Evolutionary conservation across 371 early-diverging fungal genomes (phyloP).

Genomic region (Rhizomucor miehei): DNA sequence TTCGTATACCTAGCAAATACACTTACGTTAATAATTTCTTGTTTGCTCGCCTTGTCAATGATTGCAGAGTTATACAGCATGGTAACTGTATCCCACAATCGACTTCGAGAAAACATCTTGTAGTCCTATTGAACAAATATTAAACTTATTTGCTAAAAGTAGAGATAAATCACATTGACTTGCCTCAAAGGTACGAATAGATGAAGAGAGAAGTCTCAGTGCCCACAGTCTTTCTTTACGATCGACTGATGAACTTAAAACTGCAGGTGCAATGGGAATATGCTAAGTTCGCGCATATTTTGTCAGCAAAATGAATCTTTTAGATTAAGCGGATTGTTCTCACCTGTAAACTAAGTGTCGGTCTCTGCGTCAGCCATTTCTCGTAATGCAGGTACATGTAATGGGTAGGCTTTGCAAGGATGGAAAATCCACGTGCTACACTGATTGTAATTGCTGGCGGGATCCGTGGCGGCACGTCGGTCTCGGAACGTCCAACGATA

Average conservation of each 20-base stretch:
- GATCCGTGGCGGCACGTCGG: constrained; percentile 46
- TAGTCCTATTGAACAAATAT: constrained; percentile 56
- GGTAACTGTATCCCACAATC: constrained; percentile 64
- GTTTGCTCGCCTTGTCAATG: constrained; percentile 52
- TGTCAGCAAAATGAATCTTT: no score
- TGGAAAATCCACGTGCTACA: constrained; percentile 61
- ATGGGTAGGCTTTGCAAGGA: constrained; percentile 69
- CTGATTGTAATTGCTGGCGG: constrained; percentile 68
- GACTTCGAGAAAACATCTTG: constrained; percentile 63
- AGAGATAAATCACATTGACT: neutral
- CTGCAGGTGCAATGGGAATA: constrained; percentile 74
- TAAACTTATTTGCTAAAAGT: no score
- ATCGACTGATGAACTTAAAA: constrained; percentile 57
- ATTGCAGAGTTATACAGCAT: constrained; percentile 65
- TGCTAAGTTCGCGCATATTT: neutral
- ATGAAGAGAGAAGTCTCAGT: constrained; percentile 59
- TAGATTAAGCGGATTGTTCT: no score
- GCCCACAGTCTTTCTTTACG: constrained; percentile 77
- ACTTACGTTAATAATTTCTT: constrained; percentile 32
- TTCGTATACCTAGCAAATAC: neutral
- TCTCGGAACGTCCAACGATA: constrained; percentile 50
- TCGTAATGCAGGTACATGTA: constrained; percentile 75
- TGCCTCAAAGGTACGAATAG: constrained; percentile 39
- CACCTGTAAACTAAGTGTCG: constrained; percentile 70
- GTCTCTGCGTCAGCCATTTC: constrained; percentile 68